Base-by-base conservation (phyloP, 2,329 filamentous ascomycete genomes). In the Hyphodiscus sp. region DNA sequence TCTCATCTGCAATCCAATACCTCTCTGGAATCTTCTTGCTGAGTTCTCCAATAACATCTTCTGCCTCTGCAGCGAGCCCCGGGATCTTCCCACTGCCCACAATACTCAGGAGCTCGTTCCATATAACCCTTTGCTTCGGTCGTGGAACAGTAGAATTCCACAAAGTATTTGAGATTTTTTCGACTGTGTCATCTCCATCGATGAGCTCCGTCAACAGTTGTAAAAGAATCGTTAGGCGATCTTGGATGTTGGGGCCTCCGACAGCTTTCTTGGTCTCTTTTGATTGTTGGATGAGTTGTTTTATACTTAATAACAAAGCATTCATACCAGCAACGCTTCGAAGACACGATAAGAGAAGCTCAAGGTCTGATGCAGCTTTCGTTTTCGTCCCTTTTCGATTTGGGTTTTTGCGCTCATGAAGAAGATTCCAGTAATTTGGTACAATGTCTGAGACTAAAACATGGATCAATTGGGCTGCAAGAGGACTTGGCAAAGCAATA, bases 391-490 rank as follows among this genome's bases (percentile, higher is more conserved):
- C 5, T 38, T 13, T 38, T 38, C 11, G 5, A 6, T 58, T 56
- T 2, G 20, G 58, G 38, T 2, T 61, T 55, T 26, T 67, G 29
- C 2, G 72, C 53, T 80, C 77, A 41, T 74, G 71, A 16, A 92
- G 65, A 9, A 82, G 64, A 2, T 75, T 67, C 92, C 94, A 97
- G 70, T 92, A 95, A 65, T 91, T 88, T 1, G 89, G 87, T 8
- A 90, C 74, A 23, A 87, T 91, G 30, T 84, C 81, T 16, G 80
- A 84, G 54, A 95, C 82, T 38, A 99, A 72, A 2, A 81, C 73
- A 65, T 91, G 85, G 50, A 92, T 75, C 30, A 96, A 81, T 62
- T 91, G 87, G 19, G 89, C 83, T 53, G 83, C 81, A 56, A 82
- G 73, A 1, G 91, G 84, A 30, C 79, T 79, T 2, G 89, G 85